Evolutionary conservation across 257 asterid genomes (phyloP), one percentile per base, ranked within the genome.

Genomic region (Capsicum rhomboideum): DNA sequence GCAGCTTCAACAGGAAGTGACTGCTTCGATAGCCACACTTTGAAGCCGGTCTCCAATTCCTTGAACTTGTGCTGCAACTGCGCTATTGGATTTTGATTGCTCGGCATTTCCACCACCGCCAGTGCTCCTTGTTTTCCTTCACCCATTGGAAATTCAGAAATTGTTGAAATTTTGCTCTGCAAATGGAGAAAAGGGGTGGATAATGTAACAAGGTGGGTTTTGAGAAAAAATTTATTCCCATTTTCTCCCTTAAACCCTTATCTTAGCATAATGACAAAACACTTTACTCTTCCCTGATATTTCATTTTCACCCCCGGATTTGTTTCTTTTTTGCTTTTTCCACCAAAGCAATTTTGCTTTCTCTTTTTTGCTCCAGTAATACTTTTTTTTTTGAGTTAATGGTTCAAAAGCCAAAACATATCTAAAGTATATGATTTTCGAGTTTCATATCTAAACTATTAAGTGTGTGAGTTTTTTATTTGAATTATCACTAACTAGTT

Each of bases 1-100:
- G 97, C 93, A 20, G 97, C 98, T 86, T 95, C 99, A 49, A 94
- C 97, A 2, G 97, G 94, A 82, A 94, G 31, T 61, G 99, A 88
- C 85, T 95, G 98, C 86, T 95, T 94, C 16, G 93, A 91, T 31
- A 95, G 82, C 99, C 99, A 95, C 5, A 81, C 89, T 82, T 86
- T 91, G 84, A 94, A 93, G 52, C 75, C 87, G 26, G 40, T 44
- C 82, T 94, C 97, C 69, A 95, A 82, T 87, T 93, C 97, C 88
- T 89, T 91, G 79, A 89, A 90, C 91, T 93, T 95, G 75, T 88
- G 83, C 90, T 91, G 97, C 87, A 91, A 89, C 74, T 90, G 90
- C 26, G 86, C 91, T 26, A 95, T 87, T 23, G 98, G 99, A 64
- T 93, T 94, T 78, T 91, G 93, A 16, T 40, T 74, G 80, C 59